Evolutionary conservation across 2,329 filamentous ascomycete genomes (phyloP).

Genomic region (Fusarium sp.): DNA sequence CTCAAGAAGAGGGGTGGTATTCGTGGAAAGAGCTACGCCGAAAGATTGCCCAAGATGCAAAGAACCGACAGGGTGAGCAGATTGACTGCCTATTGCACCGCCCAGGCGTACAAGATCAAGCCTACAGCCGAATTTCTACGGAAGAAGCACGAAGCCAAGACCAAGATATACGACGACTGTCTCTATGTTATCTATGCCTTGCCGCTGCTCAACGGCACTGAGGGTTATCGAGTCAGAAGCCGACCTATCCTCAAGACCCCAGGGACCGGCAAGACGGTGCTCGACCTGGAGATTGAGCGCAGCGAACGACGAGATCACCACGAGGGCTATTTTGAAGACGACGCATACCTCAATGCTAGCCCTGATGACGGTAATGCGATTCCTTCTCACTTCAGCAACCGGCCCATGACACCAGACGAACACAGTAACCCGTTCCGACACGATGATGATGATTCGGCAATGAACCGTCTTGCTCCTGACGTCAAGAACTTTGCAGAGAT

Average conservation of each 20-base stretch:
- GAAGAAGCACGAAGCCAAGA: conserved; percentile 89
- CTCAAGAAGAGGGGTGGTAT: conserved; percentile 74
- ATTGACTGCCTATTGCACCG: conserved; percentile 96
- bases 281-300: conserved; percentile 96
- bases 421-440: conserved; percentile 49
- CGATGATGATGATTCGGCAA: conserved; percentile 64
- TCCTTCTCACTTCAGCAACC: conserved; percentile 53
- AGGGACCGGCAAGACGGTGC: conserved; percentile 87
- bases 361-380: conserved; percentile 51
- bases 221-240: conserved; percentile 90
- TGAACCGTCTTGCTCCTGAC: conserved; percentile 76
- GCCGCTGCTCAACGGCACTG: conserved; percentile 86
- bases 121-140: conserved; percentile 91
- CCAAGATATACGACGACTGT: conserved; percentile 98
- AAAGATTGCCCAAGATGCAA: conserved; percentile 90
- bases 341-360: conserved; percentile 65
- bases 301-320: conserved; percentile 92
- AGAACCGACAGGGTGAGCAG: conserved; percentile 89
- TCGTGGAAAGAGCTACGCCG: conserved; percentile 90
- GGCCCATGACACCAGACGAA: conserved; percentile 47
- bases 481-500: conserved; percentile 90
- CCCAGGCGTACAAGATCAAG: conserved; percentile 92
- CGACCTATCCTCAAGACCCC: conserved; percentile 94
- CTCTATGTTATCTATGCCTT: conserved; percentile 96
- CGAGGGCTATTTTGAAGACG: conserved; percentile 90